Percentiles rank a stretch among this genome's conserved stretches.
phyloP scores from a whole-genome alignment of 2,329 filamentous ascomycete species.

The Calonectria hawksworthii region DNA sequence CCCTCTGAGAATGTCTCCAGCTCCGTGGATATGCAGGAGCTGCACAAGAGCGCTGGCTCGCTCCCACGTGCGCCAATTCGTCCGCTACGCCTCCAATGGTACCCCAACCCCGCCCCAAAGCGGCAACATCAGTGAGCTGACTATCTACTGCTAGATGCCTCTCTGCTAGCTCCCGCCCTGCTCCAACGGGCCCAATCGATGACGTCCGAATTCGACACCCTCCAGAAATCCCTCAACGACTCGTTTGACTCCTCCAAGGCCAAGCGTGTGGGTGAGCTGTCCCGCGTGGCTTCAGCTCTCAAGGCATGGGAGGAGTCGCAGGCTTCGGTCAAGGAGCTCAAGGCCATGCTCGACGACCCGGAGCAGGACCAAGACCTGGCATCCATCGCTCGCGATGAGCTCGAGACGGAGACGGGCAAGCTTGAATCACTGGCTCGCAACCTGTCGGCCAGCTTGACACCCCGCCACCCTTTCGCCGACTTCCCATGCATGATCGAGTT shows the following conservation, averaged over 20 bases:
- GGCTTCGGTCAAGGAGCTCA: slow-evolving; percentile 67
- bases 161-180: slow-evolving; percentile 65
- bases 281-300: slow-evolving; percentile 69
- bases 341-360: slow-evolving; percentile 59
- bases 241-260: slow-evolving; percentile 71
- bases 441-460: slow-evolving; percentile 84
- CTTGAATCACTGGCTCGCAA: slow-evolving; percentile 75
- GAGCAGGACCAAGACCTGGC: slow-evolving; percentile 78
- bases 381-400: slow-evolving; percentile 84
- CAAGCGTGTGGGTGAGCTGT: slow-evolving; percentile 73
- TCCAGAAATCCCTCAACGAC: slow-evolving; percentile 65
- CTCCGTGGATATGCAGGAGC: slow-evolving; percentile 55
- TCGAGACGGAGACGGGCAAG: slow-evolving; percentile 73
- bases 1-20: slow-evolving; percentile 46
- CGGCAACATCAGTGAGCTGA: slow-evolving; percentile 15
- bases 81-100: slow-evolving; percentile 53
- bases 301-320: slow-evolving; percentile 70
- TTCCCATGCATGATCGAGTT: slow-evolving; percentile 94
- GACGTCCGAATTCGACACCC: slow-evolving; percentile 68
- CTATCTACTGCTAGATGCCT: slow-evolving; percentile 25
- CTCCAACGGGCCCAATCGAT: slow-evolving; percentile 72
- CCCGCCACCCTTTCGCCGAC: slow-evolving; percentile 89
- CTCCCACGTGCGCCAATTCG: slow-evolving; percentile 42
- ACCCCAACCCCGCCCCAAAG: not conserved
- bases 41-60: slow-evolving; percentile 50